phyloP scores from a whole-genome alignment of 768 basidiomycete species.

The Trametes meyenii region DNA sequence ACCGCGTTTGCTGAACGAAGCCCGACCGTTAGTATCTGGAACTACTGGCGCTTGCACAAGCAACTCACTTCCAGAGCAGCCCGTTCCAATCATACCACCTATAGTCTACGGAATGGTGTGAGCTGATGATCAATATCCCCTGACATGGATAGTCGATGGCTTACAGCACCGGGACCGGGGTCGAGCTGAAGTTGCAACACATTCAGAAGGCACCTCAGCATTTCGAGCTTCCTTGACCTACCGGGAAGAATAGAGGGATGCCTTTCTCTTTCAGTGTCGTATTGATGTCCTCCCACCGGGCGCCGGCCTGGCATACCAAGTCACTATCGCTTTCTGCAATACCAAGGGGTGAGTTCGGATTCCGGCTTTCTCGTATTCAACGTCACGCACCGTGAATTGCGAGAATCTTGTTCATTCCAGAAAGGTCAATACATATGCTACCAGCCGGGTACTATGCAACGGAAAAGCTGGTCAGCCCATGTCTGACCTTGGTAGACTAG shows the following conservation, averaged over 20 bases:
- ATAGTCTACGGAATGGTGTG: constrained; percentile 43
- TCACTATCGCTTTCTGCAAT: constrained; percentile 68
- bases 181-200: neutral
- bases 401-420: constrained; percentile 67
- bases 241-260: constrained; percentile 63
- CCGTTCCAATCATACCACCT: constrained; percentile 88
- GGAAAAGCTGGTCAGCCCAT: neutral
- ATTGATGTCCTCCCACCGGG: constrained; percentile 82
- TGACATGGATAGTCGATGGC: neutral
- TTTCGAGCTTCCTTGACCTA: neutral
- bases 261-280: constrained; percentile 63
- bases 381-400: constrained; percentile 48
- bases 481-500: neutral
- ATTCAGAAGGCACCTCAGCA: neutral
- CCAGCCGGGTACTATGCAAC: constrained; percentile 36
- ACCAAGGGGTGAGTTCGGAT: too few species aligned
- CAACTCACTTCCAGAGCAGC: constrained; percentile 78
- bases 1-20: constrained; percentile 60
- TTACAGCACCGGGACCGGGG: constrained; percentile 7
- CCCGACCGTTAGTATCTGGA: neutral
- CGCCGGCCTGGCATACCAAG: constrained; percentile 74
- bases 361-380: too few species aligned
- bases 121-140: constrained; percentile 39
- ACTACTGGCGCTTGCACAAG: neutral
- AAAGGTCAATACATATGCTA: constrained; percentile 69